Conservation (phyloP, 2,329 filamentous ascomycete species). For the Pseudocercospora vitis region DNA sequence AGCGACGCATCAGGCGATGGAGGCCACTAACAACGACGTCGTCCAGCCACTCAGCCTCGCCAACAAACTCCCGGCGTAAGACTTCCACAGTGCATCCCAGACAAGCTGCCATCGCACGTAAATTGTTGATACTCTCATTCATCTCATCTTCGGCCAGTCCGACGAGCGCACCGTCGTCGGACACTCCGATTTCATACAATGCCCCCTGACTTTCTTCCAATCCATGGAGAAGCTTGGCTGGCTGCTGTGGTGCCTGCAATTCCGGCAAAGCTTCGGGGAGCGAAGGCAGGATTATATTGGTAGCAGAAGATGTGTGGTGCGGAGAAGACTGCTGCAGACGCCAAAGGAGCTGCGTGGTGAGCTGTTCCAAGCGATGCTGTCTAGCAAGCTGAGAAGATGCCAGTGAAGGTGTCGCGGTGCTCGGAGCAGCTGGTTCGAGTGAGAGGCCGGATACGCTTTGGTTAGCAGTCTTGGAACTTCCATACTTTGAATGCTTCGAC, state of each 20-base stretch:
- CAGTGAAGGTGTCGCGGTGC: constrained; percentile 11
- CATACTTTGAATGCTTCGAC: constrained; percentile 49
- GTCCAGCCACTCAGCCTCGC: constrained; percentile 75
- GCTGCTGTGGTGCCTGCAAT: constrained; percentile 56
- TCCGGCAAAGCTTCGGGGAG: constrained; percentile 67
- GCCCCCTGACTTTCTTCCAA: constrained; percentile 91
- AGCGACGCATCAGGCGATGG: constrained; percentile 41
- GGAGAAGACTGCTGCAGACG: constrained; percentile 91
- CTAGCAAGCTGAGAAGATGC: constrained; percentile 63
- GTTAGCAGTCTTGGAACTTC: constrained; percentile 19
- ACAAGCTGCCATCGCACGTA: constrained; percentile 88
- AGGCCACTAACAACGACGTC: constrained; percentile 28
- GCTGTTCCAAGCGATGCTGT: constrained; percentile 80
- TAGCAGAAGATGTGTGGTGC: constrained; percentile 78
- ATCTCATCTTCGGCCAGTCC: constrained; percentile 88
- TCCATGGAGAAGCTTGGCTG: constrained; percentile 63
- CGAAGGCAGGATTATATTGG: constrained; percentile 71
- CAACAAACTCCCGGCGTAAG: constrained; percentile 77
- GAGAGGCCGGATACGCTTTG: constrained; percentile 32
- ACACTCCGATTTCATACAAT: constrained; percentile 92
- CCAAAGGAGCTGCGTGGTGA: constrained; percentile 95
- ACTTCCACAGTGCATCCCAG: constrained; percentile 84
- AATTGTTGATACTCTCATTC: constrained; percentile 81
- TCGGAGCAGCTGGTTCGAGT: constrained; percentile 25
- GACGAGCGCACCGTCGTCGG: constrained; percentile 88